These are phyloP conservation scores for Microstegium vimineum DNA, from an alignment of 176 grass and related monocot genomes.

Conservation along the genomic window DNA sequence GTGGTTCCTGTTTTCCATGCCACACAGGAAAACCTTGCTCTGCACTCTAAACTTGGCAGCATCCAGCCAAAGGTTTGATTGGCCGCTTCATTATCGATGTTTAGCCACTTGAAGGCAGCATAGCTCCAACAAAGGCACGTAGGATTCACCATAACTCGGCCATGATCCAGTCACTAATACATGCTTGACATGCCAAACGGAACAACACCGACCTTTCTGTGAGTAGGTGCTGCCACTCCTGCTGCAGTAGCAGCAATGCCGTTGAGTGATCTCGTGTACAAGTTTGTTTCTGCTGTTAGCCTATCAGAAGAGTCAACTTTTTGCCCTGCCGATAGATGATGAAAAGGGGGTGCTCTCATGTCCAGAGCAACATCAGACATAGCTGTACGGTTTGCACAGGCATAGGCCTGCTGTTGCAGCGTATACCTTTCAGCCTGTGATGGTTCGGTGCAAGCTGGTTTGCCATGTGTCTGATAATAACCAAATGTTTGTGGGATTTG, in stretches of 20 bases:
- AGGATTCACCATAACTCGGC: constrained; percentile 7
- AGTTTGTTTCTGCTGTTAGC: constrained; percentile 45
- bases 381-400: constrained; percentile 46
- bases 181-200: constrained; percentile 76
- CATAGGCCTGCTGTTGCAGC: constrained; percentile 48
- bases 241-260: constrained; percentile 63
- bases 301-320: constrained; percentile 47
- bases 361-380: constrained; percentile 73
- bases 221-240: constrained; percentile 55
- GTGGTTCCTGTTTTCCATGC: constrained; percentile 17
- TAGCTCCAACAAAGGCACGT: constrained; percentile 2
- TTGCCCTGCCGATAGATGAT: constrained; percentile 41
- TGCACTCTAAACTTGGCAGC: neutral
- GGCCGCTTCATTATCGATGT: neutral
- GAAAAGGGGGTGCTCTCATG: constrained; percentile 92
- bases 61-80: constrained; percentile 15
- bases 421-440: constrained; percentile 51
- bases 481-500: constrained; percentile 59
- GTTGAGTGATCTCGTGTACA: constrained; percentile 48
- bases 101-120: neutral
- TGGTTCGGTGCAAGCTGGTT: constrained; percentile 43
- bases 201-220: constrained; percentile 70
- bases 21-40: constrained; percentile 5
- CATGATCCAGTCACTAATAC: constrained; percentile 46
- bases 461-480: constrained; percentile 60